These are phyloP conservation scores for Falciphora oryzae DNA, from an alignment of 2,329 filamentous ascomycete genomes.

Conservation along the genomic window DNA sequence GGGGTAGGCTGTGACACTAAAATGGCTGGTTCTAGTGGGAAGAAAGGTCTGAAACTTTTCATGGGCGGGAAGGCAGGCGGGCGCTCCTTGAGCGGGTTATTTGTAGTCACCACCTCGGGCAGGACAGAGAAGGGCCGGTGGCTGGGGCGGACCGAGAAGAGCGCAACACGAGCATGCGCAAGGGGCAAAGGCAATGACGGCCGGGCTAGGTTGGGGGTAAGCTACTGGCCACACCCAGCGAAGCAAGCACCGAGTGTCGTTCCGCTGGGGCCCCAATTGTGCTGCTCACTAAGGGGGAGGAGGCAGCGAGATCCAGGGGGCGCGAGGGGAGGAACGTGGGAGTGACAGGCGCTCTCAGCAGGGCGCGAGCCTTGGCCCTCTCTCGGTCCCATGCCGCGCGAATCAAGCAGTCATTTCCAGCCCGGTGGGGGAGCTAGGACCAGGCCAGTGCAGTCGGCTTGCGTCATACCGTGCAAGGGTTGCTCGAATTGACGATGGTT, in stretches of 20 bases:
- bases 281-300: no score
- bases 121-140: not conserved
- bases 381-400: not conserved
- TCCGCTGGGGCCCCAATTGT: not conserved
- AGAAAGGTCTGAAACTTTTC: constrained; percentile 4
- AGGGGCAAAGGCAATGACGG: not conserved
- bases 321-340: no score
- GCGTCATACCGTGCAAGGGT: constrained; percentile 1
- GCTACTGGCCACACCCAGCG: no score
- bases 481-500: not conserved
- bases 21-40: constrained; percentile 4
- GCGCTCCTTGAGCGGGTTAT: not conserved
- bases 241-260: no score
- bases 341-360: not conserved
- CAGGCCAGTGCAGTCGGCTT: not conserved
- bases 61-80: not conserved
- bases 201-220: not conserved
- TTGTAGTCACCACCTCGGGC: not conserved
- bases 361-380: not conserved
- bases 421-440: not conserved
- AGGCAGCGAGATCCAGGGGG: not conserved
- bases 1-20: not conserved
- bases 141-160: not conserved
- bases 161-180: not conserved
- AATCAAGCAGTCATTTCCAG: not conserved